Evolutionary conservation across 1,284 basidiomycete species (phyloP), one percentile per base, ranked within the genome.

Genomic region (Chalciporus piperatoides): DNA sequence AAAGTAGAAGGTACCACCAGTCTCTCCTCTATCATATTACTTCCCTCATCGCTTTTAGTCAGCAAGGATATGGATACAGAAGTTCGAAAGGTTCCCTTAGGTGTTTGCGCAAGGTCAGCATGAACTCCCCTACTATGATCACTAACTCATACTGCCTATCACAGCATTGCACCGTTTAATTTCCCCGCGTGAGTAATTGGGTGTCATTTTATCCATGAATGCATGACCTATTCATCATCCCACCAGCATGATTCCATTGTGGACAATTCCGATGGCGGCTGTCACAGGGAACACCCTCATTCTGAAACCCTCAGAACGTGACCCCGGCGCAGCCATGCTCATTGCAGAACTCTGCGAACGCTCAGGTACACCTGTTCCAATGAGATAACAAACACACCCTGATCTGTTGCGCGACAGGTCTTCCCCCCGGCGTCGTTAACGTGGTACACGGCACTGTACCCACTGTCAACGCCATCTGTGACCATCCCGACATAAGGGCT

Each of bases 1-100:
- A 92, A 94, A 64, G 73, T 97, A 47, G 96, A 98, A 78, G 90
- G 90, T 79, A 52, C n/a, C 25, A 25, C 3, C 6, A 6, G 14
- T 28, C 28, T 41, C 30, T 30, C 11, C 6, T 25, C 6, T 6
- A 25, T 17, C n/a, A 15, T 28, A 32, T 32, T 47, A 25, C 25
- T 33, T 33, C 36, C 28, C 51, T 47, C 52, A 52, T 42, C n/a
- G 44, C 25, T 44, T 6, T 44, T 53, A 87, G 92, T 96, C 7
- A 90, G 90, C 70, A 93, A 86, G 70, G 94, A 97, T 65, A 99
- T 98, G 96, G 96, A 98, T 67, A 98, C 96, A 8, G 86, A 90
- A 53, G 86, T 86, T 19, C 80, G 92, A 40, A 81, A 82, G 54
- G 69, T 90, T 30, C 89, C 91, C 4, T 72, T 93, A 17, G 88